Percentiles rank a stretch among this genome's conserved stretches.
Conservation (phyloP, 768 basidiomycete genomes). For the Suillus subaureus region DNA sequence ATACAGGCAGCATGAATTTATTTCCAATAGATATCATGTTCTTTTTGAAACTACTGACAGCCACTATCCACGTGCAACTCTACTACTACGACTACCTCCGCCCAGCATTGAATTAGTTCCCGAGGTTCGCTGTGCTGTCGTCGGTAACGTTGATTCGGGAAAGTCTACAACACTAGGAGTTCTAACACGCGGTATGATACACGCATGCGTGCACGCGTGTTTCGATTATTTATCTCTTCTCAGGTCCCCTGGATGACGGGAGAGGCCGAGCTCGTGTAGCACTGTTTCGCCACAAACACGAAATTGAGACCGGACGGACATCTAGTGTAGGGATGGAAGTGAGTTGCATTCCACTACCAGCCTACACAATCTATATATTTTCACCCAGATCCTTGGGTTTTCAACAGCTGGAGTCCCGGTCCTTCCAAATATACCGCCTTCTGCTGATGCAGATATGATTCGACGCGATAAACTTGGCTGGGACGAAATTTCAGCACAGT, state of each 20-base stretch:
- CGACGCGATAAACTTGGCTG: conserved; percentile 89
- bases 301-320: conserved; percentile 93
- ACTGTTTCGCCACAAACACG: conserved; percentile 96
- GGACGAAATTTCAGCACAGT: conserved; percentile 90
- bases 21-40: conserved; percentile 50
- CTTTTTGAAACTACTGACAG: conserved; percentile 47
- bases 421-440: conserved; percentile 62
- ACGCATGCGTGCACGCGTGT: conserved; percentile 20
- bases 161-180: conserved; percentile 96
- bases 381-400: conserved; percentile 82
- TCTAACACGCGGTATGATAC: conserved; percentile 75
- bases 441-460: conserved; percentile 61
- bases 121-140: conserved; percentile 94
- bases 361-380: neutral
- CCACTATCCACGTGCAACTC: conserved; percentile 54
- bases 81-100: conserved; percentile 76
- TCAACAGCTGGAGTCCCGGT: conserved; percentile 76
- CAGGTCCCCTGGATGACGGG: conserved; percentile 80
- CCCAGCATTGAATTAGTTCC: conserved; percentile 76
- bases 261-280: conserved; percentile 82
- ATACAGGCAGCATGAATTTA: neutral
- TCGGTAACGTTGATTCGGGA: conserved; percentile 93
- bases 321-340: conserved; percentile 98
- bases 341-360: conserved; percentile 18
- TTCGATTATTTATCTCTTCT: conserved; percentile 12